These are phyloP conservation scores for Sabuloglossum arenarium DNA, from an alignment of 495 filamentous ascomycete genomes.

Conservation along the genomic window DNA sequence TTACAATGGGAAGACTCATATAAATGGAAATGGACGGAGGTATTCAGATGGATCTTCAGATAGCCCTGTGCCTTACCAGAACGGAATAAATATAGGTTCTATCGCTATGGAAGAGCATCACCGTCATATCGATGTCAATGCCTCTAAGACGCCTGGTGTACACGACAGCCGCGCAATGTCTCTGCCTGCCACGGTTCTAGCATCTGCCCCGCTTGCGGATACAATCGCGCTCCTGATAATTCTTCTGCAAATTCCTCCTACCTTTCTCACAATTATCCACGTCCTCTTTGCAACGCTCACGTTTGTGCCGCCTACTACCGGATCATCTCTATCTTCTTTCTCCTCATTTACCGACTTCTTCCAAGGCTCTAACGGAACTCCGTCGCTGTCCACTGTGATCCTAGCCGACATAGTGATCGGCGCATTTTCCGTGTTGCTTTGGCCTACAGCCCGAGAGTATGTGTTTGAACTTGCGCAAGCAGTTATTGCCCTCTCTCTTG, in stretches of 20 bases:
- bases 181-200: constrained; percentile 65
- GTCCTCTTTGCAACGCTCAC: constrained; percentile 84
- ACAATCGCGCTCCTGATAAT: constrained; percentile 97
- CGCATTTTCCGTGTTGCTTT: constrained; percentile 73
- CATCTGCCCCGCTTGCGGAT: constrained; percentile 79
- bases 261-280: constrained; percentile 76
- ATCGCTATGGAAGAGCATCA: constrained; percentile 12
- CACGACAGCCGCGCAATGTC: constrained; percentile 44
- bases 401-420: constrained; percentile 66
- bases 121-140: constrained; percentile 41
- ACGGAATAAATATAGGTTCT: neutral
- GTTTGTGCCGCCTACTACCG: constrained; percentile 58
- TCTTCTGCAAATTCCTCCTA: constrained; percentile 85
- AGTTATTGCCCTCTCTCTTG: constrained; percentile 82
- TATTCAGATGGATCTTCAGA: constrained; percentile 3
- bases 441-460: constrained; percentile 71
- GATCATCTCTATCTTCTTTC: constrained; percentile 25
- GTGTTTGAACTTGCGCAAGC: constrained; percentile 89
- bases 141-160: constrained; percentile 43
- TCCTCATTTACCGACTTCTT: constrained; percentile 52
- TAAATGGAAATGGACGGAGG: neutral
- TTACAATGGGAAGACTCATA: neutral
- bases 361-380: constrained; percentile 46
- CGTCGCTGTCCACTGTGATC: constrained; percentile 61
- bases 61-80: neutral